These are phyloP conservation scores for Pyrus bretschneideri DNA, from an alignment of 306 rosid species.

Conservation along the genomic window DNA sequence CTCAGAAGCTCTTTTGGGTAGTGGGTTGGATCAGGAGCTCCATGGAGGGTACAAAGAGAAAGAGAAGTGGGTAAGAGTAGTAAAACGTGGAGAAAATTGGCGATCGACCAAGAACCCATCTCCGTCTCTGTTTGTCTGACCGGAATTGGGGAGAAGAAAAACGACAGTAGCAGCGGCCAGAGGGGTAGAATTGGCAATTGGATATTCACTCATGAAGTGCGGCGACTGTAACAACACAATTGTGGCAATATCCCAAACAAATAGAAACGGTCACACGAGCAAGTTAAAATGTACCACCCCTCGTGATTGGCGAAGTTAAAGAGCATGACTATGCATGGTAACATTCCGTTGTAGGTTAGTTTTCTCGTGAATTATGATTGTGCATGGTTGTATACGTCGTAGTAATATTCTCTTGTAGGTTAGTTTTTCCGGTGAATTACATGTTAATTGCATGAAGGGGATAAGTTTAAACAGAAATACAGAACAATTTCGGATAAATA, in stretches of 20 bases:
- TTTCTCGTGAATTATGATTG: not conserved
- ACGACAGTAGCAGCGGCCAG: not conserved
- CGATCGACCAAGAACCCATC: conserved; percentile 17
- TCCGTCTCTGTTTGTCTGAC: not conserved
- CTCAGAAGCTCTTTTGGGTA: conserved; percentile 34
- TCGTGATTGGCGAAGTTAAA: not conserved
- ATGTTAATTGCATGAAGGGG: too few relatives aligned
- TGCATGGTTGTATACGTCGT: not conserved
- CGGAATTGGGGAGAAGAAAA: not conserved
- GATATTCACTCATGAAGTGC: not conserved
- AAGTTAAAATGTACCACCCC: too few relatives aligned
- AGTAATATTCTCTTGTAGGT: not conserved
- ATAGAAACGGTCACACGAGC: too few relatives aligned
- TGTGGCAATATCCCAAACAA: too few relatives aligned
- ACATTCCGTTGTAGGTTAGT: not conserved
- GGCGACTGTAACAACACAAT: too few relatives aligned
- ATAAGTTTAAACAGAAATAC: not conserved
- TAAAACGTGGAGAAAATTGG: conserved; percentile 1
- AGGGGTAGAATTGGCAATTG: not conserved
- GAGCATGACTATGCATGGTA: not conserved
- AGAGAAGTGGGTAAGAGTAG: conserved; percentile 7
- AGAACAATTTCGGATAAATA: not conserved
- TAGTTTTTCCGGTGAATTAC: too few relatives aligned
- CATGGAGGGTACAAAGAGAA: not conserved
- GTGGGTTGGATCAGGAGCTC: conserved; percentile 2